Conservation (phyloP, 495 filamentous ascomycete genomes). For the Darksidea phi region DNA sequence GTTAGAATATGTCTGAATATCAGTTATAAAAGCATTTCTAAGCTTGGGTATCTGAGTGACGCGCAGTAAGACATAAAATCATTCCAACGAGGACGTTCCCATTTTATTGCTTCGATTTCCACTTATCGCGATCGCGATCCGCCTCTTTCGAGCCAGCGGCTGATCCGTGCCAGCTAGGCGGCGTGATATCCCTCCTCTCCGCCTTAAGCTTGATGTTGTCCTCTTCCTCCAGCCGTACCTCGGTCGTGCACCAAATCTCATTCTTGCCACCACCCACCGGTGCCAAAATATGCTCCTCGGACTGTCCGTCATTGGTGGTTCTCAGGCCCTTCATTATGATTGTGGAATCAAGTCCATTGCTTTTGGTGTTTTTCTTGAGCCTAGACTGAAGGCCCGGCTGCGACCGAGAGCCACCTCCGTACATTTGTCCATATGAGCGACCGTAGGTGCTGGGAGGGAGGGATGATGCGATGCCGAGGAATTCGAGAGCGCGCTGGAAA, state of each 20-base stretch:
- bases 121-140: too few species aligned
- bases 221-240: constrained; percentile 11
- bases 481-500: constrained; percentile 15
- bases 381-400: background rate
- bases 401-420: background rate
- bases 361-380: background rate
- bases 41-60: too few species aligned
- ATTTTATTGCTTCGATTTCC: too few species aligned
- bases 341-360: background rate
- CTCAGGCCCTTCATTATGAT: constrained; percentile 17
- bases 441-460: background rate
- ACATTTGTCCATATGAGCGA: constrained; percentile 16
- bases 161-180: too few species aligned
- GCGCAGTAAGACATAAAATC: too few species aligned
- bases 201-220: too few species aligned
- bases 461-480: constrained; percentile 10
- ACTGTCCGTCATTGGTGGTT: constrained; percentile 4
- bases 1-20: too few species aligned
- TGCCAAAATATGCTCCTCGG: constrained; percentile 17
- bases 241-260: constrained; percentile 26
- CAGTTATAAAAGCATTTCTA: too few species aligned
- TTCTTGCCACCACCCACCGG: background rate
- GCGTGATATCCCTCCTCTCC: too few species aligned
- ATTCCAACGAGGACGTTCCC: too few species aligned
- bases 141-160: too few species aligned